Evolutionary conservation across 108 stramenopile species (phyloP), one percentile per base, ranked within the genome.

Genomic region (Skeletonema marinoi): DNA sequence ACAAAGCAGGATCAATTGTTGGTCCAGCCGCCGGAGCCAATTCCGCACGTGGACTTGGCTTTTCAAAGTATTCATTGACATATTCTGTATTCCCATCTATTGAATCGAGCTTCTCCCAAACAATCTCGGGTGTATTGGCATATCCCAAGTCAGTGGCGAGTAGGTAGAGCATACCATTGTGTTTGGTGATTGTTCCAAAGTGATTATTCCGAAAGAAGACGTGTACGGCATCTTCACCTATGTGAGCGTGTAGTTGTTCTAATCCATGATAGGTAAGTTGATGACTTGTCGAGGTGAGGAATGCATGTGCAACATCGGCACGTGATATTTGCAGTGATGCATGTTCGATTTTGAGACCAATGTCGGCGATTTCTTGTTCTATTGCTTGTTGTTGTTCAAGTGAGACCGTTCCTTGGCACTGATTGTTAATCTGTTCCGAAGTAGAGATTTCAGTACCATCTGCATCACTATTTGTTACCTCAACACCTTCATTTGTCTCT

Each of bases 151-250:
- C 98, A 11, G 98, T 98, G n/a, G 96, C 95, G 12, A 98, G 78
- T n/a, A 96, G 71, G 60, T 89, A 97, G 25, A 98, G 73, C 1
- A 68, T 68, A 13, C 83, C 90, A 30, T 95, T 70, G 51, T 91
- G 84, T 86, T 96, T 96, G 68, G 97, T 97, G 46, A 98, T 32
- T 0, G 97, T 96, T 31, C 84, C 89, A 75, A 98, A 99, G 59
- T 99, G 98, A 68, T 98, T 98, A 87, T 99, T 98, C 10, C 98
- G 96, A 73, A 98, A 99, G 75, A 99, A 97, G 8, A 96, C 95
- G 32, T 77, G 88, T 46, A 98, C 74, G 32, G 89, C 62, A 32
- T 92, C 86, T 42, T 95, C 88, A 9, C 78, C 66, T 12, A 99
- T 60, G 65, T 90, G 74, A 33, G 85, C 79, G 78, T 97, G 93